phyloP scores from a whole-genome alignment of 2,329 filamentous ascomycete species.

The Tolypocladium pustulatum region DNA sequence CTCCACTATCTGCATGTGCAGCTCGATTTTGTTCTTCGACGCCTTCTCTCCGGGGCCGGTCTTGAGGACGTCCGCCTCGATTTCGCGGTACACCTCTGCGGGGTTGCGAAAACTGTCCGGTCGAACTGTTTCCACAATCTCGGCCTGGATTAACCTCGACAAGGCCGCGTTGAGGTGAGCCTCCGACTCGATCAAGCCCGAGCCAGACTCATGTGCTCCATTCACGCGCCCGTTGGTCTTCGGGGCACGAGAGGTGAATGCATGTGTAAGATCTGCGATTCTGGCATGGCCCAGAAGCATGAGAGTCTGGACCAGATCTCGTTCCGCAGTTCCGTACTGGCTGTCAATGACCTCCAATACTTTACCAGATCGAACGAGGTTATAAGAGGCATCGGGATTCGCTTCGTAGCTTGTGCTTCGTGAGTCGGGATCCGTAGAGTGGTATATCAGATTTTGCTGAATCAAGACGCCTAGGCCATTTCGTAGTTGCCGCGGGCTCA shows the following conservation, averaged over 20 bases:
- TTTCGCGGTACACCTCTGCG: constrained; percentile 48
- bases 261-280: constrained; percentile 57
- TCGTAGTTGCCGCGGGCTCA: constrained; percentile 65
- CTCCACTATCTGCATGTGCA: constrained; percentile 44
- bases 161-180: constrained; percentile 39
- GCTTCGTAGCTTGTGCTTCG: constrained; percentile 71
- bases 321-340: constrained; percentile 64
- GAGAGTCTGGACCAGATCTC: constrained; percentile 63
- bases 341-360: constrained; percentile 66
- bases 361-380: constrained; percentile 69
- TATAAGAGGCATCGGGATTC: constrained; percentile 71
- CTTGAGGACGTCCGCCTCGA: constrained; percentile 52
- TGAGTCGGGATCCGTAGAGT: constrained; percentile 53
- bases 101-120: constrained; percentile 47
- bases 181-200: constrained; percentile 31
- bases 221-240: constrained; percentile 24
- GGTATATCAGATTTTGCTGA: constrained; percentile 78
- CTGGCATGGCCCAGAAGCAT: constrained; percentile 68
- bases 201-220: constrained; percentile 18
- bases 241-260: constrained; percentile 36
- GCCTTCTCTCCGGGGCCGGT: constrained; percentile 29
- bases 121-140: constrained; percentile 56
- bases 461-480: constrained; percentile 76
- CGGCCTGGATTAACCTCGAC: constrained; percentile 48
- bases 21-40: constrained; percentile 55